phyloP scores from a whole-genome alignment of 768 basidiomycete species.

The Podaxis pistillaris region DNA sequence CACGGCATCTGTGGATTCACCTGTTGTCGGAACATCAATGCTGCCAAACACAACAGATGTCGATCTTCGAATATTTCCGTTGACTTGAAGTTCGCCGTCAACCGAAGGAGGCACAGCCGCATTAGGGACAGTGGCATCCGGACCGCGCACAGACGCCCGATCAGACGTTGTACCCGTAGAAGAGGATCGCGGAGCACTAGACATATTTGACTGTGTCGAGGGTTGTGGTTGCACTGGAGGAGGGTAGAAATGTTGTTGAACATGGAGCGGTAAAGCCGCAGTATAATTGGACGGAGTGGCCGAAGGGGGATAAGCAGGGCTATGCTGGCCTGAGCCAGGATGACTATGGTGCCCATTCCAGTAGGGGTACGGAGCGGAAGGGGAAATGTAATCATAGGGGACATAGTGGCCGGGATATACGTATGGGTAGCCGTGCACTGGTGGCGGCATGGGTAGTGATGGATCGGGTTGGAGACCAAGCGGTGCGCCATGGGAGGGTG shows the following conservation, averaged over 20 bases:
- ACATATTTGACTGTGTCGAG: not conserved
- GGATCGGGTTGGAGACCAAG: slow-evolving; percentile 6
- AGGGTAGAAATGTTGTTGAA: slow-evolving; percentile 15
- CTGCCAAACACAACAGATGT: slow-evolving; percentile 52
- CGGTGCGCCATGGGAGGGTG: slow-evolving; percentile 11
- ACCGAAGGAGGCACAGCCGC: not conserved
- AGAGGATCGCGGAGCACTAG: not conserved
- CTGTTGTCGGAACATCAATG: slow-evolving; percentile 28
- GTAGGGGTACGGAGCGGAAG: slow-evolving; percentile 33
- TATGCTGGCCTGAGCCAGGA: slow-evolving; percentile 26
- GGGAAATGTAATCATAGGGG: slow-evolving; percentile 21
- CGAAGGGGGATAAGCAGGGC: slow-evolving; percentile 22
- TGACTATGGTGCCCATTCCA: slow-evolving; percentile 31
- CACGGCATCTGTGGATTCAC: not conserved
- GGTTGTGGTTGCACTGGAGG: slow-evolving; percentile 1
- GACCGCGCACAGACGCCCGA: not conserved
- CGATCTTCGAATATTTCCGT: slow-evolving; percentile 15
- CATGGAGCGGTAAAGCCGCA: slow-evolving; percentile 14
- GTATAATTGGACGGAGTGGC: slow-evolving; percentile 17
- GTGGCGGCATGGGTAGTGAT: slow-evolving; percentile 15
- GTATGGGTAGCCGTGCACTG: slow-evolving; percentile 15
- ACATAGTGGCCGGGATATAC: slow-evolving; percentile 14
- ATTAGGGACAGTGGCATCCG: not conserved
- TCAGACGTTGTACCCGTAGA: not conserved
- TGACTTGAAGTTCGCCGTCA: not conserved